Conservation (phyloP, 768 basidiomycete species). For the Chalciporus pseudorubinellus region DNA sequence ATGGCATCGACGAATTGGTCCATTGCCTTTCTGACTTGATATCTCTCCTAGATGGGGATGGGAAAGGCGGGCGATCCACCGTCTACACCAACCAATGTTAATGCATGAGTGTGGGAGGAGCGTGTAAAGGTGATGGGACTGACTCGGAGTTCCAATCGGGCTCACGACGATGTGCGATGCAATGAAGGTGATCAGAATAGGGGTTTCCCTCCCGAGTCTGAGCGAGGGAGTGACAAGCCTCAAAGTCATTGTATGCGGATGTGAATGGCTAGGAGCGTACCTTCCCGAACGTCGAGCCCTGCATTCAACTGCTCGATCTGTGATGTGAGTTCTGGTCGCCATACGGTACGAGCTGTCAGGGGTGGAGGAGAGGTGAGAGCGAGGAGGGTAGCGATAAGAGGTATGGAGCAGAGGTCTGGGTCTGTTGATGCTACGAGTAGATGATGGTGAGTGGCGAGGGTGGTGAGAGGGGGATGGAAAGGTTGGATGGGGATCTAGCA, state of each 20-base stretch:
- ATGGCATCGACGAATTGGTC: conserved; percentile 13
- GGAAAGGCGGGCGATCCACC: conserved; percentile 16
- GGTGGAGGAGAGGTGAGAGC: conserved; percentile 12
- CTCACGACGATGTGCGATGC: conserved; percentile 24
- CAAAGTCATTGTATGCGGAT: conserved; percentile 12
- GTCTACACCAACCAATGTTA: conserved; percentile 1
- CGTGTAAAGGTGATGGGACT: background rate
- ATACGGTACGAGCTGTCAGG: conserved; percentile 13
- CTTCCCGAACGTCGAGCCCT: conserved; percentile 12
- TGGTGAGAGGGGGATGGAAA: background rate
- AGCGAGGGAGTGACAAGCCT: conserved; percentile 17
- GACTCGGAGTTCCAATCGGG: conserved; percentile 19
- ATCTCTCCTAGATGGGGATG: conserved; percentile 17
- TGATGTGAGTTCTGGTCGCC: conserved; percentile 14
- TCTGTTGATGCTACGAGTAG: no score
- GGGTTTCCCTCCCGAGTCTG: conserved; percentile 20
- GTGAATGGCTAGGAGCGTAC: background rate
- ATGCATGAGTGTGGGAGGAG: no score
- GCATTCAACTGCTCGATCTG: conserved; percentile 19
- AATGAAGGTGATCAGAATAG: conserved; percentile 22
- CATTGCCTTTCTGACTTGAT: conserved; percentile 10
- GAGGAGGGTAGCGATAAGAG: conserved; percentile 16
- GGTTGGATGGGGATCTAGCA: background rate
- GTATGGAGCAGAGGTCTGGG: conserved; percentile 10
- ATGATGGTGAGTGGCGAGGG: background rate